phyloP scores from a whole-genome alignment of 352 stramenopile species.

The Phytophthora podocarpi region DNA sequence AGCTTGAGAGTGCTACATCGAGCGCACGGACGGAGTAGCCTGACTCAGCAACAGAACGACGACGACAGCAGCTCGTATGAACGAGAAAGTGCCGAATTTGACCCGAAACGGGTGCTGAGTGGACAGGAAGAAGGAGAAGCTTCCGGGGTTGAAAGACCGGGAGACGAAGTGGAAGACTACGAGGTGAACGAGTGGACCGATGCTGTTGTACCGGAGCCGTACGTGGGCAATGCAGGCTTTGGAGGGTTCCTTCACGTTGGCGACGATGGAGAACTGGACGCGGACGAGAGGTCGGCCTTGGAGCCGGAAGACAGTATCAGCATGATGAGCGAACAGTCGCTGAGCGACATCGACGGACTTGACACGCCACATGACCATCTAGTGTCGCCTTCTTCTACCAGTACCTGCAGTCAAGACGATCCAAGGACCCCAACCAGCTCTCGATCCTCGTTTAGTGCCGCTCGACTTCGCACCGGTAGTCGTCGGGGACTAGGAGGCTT shows the following conservation, averaged over 20 bases:
- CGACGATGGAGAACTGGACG: constrained; percentile 23
- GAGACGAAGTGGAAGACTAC: constrained; percentile 26
- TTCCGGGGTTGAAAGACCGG: constrained; percentile 15
- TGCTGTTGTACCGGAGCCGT: constrained; percentile 21
- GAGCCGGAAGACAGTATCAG: constrained; percentile 37
- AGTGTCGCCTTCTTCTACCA: constrained; percentile 67
- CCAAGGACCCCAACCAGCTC: constrained; percentile 34
- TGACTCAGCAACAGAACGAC: constrained; percentile 17
- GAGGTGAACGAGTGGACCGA: constrained; percentile 20
- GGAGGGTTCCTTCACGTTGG: constrained; percentile 28
- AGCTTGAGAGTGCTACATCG: constrained; percentile 54
- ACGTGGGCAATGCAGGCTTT: constrained; percentile 27
- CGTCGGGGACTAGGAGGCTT: constrained; percentile 12
- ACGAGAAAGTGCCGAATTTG: constrained; percentile 10
- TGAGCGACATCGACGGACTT: constrained; percentile 44
- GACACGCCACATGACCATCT: constrained; percentile 51
- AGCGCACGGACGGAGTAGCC: constrained; percentile 23
- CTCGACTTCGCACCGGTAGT: constrained; percentile 10
- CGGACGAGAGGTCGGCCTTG: constrained; percentile 14
- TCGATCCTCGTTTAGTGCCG: constrained; percentile 33
- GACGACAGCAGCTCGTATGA: constrained; percentile 27
- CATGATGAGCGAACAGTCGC: constrained; percentile 51
- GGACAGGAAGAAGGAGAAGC: constrained; percentile 40
- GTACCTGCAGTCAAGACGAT: constrained; percentile 46
- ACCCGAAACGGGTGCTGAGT: constrained; percentile 9